Evolutionary conservation across 345 rosid genomes (phyloP).

Genomic region (Murraya koenigii): DNA sequence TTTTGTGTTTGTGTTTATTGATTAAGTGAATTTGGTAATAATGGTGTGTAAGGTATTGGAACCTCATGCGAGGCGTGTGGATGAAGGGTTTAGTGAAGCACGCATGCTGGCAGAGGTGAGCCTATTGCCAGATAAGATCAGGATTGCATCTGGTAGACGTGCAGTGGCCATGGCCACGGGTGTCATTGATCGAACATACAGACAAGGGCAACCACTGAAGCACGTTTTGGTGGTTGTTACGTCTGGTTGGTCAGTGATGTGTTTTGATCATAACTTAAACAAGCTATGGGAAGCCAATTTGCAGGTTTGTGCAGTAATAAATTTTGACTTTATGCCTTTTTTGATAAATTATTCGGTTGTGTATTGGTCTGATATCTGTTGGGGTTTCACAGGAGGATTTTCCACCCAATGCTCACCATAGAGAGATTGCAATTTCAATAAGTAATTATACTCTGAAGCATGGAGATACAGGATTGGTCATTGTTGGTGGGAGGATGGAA

Average conservation of each 20-base stretch:
- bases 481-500: constrained; percentile 98
- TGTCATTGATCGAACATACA: constrained; percentile 64
- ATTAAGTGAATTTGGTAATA: constrained; percentile 1
- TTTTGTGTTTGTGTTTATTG: background rate
- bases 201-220: constrained; percentile 73
- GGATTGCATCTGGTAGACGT: constrained; percentile 80
- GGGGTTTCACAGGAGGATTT: constrained; percentile 68
- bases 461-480: constrained; percentile 80
- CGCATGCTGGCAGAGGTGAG: constrained; percentile 62
- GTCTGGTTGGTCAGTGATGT: constrained; percentile 91
- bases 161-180: constrained; percentile 97
- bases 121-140: constrained; percentile 83
- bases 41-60: constrained; percentile 59
- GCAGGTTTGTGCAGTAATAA: constrained; percentile 52
- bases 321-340: background rate
- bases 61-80: constrained; percentile 77
- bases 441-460: constrained; percentile 88
- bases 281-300: constrained; percentile 92
- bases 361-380: constrained; percentile 5
- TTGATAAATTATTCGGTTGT: background rate
- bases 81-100: constrained; percentile 91
- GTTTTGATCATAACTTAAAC: constrained; percentile 93
- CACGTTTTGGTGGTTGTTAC: constrained; percentile 97
- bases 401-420: constrained; percentile 87
- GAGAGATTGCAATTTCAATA: constrained; percentile 75